Percentiles rank a stretch among this genome's conserved stretches.
Evolutionary conservation across 345 rosid species (phyloP).

Genomic region (Rhodamnia rubescens): DNA sequence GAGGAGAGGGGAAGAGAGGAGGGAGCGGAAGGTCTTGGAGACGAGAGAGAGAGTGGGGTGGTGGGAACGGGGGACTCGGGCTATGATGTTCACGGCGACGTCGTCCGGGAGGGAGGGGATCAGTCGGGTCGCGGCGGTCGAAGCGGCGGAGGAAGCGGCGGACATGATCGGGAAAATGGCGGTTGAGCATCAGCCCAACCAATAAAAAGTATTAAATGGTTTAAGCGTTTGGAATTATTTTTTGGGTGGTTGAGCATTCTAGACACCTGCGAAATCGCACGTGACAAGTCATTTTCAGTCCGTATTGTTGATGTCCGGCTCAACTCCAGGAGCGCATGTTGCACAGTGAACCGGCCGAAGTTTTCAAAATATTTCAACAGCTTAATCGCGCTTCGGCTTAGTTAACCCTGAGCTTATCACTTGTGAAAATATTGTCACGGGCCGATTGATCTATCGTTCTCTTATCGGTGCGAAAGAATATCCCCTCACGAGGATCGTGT

Average conservation of each 20-base stretch:
- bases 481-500: too few species aligned
- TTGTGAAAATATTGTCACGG: neutral
- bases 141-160: neutral
- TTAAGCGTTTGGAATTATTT: too few species aligned
- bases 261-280: too few species aligned
- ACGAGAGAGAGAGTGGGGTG: constrained; percentile 56
- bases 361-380: neutral
- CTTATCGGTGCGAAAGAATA: too few species aligned
- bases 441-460: too few species aligned
- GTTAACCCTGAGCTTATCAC: neutral
- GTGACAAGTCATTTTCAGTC: too few species aligned
- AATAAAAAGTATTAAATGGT: too few species aligned
- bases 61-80: constrained; percentile 51
- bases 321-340: too few species aligned
- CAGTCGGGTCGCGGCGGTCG: neutral
- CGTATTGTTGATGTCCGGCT: too few species aligned
- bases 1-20: constrained; percentile 47
- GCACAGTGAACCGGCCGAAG: neutral
- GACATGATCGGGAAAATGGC: neutral
- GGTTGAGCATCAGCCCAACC: neutral
- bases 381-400: neutral
- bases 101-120: constrained; percentile 51
- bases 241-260: too few species aligned
- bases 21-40: constrained; percentile 47
- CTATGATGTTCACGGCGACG: constrained; percentile 50